Evolutionary conservation across 163 green algal species (phyloP), one percentile per base, ranked within the genome.

Genomic region (Scenedesmus sp.): DNA sequence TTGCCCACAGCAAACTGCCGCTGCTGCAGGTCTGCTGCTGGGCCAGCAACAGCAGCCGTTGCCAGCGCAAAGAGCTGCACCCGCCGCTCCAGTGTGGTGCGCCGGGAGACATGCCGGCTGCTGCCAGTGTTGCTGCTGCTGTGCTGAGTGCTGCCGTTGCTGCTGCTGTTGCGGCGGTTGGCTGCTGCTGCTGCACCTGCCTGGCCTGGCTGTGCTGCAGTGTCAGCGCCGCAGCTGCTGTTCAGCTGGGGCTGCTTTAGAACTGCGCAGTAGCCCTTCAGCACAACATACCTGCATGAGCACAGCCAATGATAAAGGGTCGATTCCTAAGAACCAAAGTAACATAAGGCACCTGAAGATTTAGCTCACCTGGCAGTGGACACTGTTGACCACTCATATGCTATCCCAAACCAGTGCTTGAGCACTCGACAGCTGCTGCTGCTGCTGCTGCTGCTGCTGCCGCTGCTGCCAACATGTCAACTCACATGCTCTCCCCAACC

Each of bases 401-500:
- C 65, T 15, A 37, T 10, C 5, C 3, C 68, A 42, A 43, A n/a
- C n/a, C 9, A 80, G 26, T 44, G 68, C 68, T 42, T 10, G 68
- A 44, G n/a, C n/a, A n/a, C n/a, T n/a, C n/a, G n/a, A n/a, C n/a
- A 40, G 33, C n/a, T 43, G n/a, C 40, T 42, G 33, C 0, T 65
- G 1, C 42, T 26, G 43, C 12, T n/a, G 6, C 24, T 40, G 65
- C 30, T 85, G 79, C 79, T n/a, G n/a, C n/a, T n/a, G n/a, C n/a
- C n/a, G n/a, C 24, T 84, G 43, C 26, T 42, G 79, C 43, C 43
- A 33, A 43, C 79, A 24, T 81, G 49, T 2, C 72, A 20, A 26
- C 87, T 91, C 78, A 91, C 87, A 91, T 91, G 78, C 53, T 51
- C 6, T 91, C 87, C 13, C 87, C 87, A 51, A 85, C 24, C 24